Evolutionary conservation across 192 early-diverging fungal genomes (phyloP).

Genomic region (Gorgonomyces haynaldii): DNA sequence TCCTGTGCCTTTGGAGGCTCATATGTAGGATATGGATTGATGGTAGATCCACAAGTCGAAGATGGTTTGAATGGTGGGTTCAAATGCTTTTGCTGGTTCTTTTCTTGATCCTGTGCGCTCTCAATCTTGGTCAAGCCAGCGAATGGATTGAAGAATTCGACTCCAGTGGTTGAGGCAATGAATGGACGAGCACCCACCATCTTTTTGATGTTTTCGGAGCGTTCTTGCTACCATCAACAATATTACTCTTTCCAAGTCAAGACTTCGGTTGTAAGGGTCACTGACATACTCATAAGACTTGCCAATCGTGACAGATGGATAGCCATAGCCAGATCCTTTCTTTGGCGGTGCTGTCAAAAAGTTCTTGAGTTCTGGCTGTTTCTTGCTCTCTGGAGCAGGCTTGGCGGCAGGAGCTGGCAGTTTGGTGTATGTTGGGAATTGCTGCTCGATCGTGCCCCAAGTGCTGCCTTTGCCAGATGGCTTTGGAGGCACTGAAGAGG

Average conservation of each 20-base stretch:
- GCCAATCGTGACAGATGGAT: conserved; percentile 42
- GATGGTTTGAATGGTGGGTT: conserved; percentile 38
- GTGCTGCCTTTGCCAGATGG: conserved; percentile 39
- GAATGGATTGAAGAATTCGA: conserved; percentile 39
- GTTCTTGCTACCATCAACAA: conserved; percentile 18
- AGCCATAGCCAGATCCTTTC: conserved; percentile 41
- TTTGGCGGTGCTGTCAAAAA: conserved; percentile 42
- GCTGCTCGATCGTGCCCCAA: conserved; percentile 46
- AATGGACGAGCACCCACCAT: conserved; percentile 35
- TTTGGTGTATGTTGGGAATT: conserved; percentile 37
- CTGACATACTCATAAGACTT: conserved; percentile 34
- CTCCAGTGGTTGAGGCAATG: conserved; percentile 19
- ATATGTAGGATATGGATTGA: conserved; percentile 38
- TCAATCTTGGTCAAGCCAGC: conserved; percentile 13
- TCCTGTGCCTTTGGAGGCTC: conserved; percentile 18
- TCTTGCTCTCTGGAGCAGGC: conserved; percentile 13
- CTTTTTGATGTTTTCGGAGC: conserved; percentile 24
- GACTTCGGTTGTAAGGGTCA: conserved; percentile 32
- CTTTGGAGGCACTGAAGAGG: conserved; percentile 38
- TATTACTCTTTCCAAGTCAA: conserved; percentile 11
- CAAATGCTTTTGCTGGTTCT: not conserved
- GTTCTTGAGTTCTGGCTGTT: conserved; percentile 26
- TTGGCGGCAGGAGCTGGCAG: conserved; percentile 7
- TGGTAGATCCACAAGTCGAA: conserved; percentile 33
- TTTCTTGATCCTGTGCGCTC: not conserved